phyloP scores from a whole-genome alignment of 2,329 filamentous ascomycete genomes.

The Karstenula rhodostoma region DNA sequence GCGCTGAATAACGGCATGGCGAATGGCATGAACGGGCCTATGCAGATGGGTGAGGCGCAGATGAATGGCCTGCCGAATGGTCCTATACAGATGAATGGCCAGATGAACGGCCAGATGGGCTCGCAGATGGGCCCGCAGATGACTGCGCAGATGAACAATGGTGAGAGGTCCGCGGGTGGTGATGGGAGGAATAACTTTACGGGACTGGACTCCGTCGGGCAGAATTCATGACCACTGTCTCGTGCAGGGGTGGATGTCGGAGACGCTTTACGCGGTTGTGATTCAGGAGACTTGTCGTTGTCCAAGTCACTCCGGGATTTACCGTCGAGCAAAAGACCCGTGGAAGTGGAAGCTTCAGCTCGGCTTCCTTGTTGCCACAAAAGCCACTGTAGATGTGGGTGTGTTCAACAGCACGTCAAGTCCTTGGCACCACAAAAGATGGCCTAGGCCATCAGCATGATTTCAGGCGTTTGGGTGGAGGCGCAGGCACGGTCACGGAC shows the following conservation, averaged over 20 bases:
- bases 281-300: not conserved
- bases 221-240: not conserved
- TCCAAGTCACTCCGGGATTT: not conserved
- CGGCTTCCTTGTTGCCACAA: too few relatives aligned
- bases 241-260: not conserved
- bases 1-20: slow-evolving; percentile 31
- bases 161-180: slow-evolving; percentile 30
- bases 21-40: slow-evolving; percentile 20
- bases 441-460: not conserved
- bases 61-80: slow-evolving; percentile 24
- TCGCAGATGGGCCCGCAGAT: slow-evolving; percentile 20
- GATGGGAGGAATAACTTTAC: slow-evolving; percentile 32
- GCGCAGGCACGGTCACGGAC: not conserved
- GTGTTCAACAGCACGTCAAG: not conserved
- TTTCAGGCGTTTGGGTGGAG: slow-evolving; percentile 1
- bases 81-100: slow-evolving; percentile 17
- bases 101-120: slow-evolving; percentile 26
- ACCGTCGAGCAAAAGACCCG: not conserved
- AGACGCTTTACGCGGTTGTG: not conserved
- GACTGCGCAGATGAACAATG: slow-evolving; percentile 20
- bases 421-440: not conserved
- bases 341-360: not conserved
- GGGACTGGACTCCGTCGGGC: slow-evolving; percentile 24
- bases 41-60: slow-evolving; percentile 11
- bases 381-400: not conserved